Base-by-base conservation (phyloP, 2,329 filamentous ascomycete species). In the Metarhizium album region DNA sequence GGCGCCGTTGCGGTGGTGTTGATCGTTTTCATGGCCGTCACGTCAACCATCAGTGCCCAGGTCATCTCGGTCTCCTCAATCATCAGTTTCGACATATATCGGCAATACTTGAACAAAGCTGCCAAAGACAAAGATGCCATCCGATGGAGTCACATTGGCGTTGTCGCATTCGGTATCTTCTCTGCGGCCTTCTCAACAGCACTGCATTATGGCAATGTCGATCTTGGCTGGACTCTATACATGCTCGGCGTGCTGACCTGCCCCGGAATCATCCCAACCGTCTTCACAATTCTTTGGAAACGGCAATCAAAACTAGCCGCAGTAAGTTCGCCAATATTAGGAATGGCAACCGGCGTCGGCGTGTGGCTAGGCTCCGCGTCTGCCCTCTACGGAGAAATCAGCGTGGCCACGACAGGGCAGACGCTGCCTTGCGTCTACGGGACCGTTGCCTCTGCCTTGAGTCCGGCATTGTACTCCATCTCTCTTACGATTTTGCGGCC, bases 1-100 rank as follows among this genome's bases (percentile, higher is more conserved):
- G 85, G 85, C 45, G 84, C 84, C 0, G 80, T 77, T 1, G 84
- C 82, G 0, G 80, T 84, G 1, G 70, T 87, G 0, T 67, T 89
- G 4, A 74, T 87, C 49, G 79, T 84, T 11, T 87, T 88, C 70
- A 87, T 88, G 84, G 85, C 84, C 2, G 82, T 87, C n/a, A 87
- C 83, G 1, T 76, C 72, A 0, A 77, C 74, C 0, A 67, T 75
- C 2, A 74, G 71, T 0, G 74, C 75, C 0, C 74, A 78, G 43
- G 69, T 78, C 1, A 76, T 78, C 46, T 73, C 75, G 1, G 74
- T 76, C 2, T 74, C 71, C 4, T 76, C 74, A 0, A 78, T 78
- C 47, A 70, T 78, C 46, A 73, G 69, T 45, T 79, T 78, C 47
- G 75, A 78, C 43, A 73, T 78, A 1, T 78, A 78, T 56, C 66